These are phyloP conservation scores for Penicillium sp. DNA, from an alignment of 2,329 filamentous ascomycete genomes.

Conservation along the genomic window DNA sequence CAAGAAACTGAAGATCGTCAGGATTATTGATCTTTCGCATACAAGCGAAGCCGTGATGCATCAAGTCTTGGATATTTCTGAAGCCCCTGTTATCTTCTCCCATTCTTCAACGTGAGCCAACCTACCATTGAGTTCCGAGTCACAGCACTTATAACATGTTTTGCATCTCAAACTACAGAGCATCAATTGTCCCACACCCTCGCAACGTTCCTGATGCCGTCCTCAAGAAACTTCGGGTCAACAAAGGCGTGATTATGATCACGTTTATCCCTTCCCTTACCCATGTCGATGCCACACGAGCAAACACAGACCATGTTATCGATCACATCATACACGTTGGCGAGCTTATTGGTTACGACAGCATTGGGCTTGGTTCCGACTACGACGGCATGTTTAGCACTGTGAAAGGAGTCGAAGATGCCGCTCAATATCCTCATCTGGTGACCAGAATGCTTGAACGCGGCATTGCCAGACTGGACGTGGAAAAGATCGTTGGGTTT, in stretches of 20 bases:
- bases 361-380: conserved; percentile 38
- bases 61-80: neutral
- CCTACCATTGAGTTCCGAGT: neutral
- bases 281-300: conserved; percentile 22
- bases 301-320: conserved; percentile 3
- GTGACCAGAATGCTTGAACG: too few species aligned
- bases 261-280: conserved; percentile 21
- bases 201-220: neutral
- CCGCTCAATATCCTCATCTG: too few species aligned
- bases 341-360: conserved; percentile 30
- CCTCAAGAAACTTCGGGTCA: neutral
- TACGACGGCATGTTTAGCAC: conserved; percentile 29
- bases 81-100: neutral
- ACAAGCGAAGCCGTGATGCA: neutral
- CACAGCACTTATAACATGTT: neutral
- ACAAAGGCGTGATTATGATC: neutral
- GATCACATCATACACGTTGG: conserved; percentile 40
- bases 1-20: too few species aligned
- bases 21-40: neutral
- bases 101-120: neutral
- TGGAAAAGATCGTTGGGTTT: too few species aligned
- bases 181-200: neutral
- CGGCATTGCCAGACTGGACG: too few species aligned
- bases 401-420: too few species aligned
- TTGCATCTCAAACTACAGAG: neutral